Percentiles rank a stretch among this genome's conserved stretches.
phyloP scores from a whole-genome alignment of 164 flowering plant species.

The Aristolochia fimbriata region DNA sequence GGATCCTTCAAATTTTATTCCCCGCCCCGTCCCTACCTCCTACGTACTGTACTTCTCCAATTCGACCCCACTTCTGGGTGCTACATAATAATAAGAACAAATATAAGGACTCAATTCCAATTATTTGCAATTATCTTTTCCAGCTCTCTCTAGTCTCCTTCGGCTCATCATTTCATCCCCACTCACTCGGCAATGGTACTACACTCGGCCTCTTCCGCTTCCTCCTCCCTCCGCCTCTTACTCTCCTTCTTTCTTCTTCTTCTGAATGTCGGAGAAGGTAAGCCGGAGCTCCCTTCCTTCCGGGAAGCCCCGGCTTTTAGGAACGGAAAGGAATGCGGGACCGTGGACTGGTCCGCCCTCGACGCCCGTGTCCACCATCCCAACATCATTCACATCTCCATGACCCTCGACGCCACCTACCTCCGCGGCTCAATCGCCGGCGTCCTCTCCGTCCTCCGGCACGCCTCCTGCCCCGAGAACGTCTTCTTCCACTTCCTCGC shows the following conservation, averaged over 20 bases:
- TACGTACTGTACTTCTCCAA: too few species aligned
- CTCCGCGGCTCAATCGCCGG: conserved; percentile 18
- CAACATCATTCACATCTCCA: conserved; percentile 15
- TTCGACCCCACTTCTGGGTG: too few species aligned
- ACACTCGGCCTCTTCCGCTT: background rate
- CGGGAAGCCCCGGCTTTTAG: conserved; percentile 14
- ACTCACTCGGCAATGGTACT: background rate
- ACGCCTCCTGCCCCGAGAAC: conserved; percentile 50
- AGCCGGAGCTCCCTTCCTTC: conserved; percentile 6
- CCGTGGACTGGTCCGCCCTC: background rate
- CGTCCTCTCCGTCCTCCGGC: conserved; percentile 44
- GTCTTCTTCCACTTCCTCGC: conserved; percentile 43
- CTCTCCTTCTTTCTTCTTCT: background rate
- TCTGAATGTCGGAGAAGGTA: background rate
- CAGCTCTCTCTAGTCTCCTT: too few species aligned
- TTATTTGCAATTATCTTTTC: background rate
- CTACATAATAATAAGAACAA: too few species aligned
- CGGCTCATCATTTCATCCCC: too few species aligned
- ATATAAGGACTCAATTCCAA: too few species aligned
- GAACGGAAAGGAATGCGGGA: conserved; percentile 9
- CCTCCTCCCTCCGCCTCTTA: background rate
- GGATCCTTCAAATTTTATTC: conserved; percentile 1
- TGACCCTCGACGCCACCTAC: conserved; percentile 15
- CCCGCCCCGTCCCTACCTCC: background rate
- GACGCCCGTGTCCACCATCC: conserved; percentile 2